Evolutionary conservation across 495 filamentous ascomycete species (phyloP).

Genomic region (Monascus purpureus): DNA sequence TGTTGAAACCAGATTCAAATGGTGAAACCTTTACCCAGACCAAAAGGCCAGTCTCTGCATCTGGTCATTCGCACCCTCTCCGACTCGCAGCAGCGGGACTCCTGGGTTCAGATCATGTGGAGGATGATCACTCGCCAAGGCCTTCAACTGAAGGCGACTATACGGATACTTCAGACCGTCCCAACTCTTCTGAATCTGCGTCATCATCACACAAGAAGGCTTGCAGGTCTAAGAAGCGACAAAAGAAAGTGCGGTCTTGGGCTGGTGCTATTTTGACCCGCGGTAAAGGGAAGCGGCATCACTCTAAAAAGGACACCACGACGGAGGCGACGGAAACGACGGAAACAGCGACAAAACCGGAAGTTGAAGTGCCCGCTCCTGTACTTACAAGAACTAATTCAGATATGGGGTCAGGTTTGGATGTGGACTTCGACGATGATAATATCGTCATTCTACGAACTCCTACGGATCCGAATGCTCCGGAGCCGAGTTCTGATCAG

Average conservation of each 20-base stretch:
- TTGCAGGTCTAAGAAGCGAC: slow-evolving; percentile 48
- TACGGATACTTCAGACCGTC: slow-evolving; percentile 14
- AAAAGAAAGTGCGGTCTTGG: slow-evolving; percentile 72
- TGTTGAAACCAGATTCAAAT: slow-evolving; percentile 14
- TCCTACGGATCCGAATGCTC: slow-evolving; percentile 22
- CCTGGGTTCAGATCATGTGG: too few species aligned
- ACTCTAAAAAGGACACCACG: slow-evolving; percentile 13
- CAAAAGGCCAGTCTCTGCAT: slow-evolving; percentile 24
- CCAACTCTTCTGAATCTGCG: slow-evolving; percentile 6
- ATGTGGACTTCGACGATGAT: slow-evolving; percentile 41
- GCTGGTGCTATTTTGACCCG: slow-evolving; percentile 58
- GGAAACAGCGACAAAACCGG: slow-evolving; percentile 20
- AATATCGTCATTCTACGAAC: slow-evolving; percentile 36
- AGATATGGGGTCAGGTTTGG: slow-evolving; percentile 25
- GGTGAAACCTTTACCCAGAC: slow-evolving; percentile 4
- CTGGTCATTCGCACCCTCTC: slow-evolving; percentile 19
- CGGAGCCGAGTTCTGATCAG: slow-evolving; percentile 11
- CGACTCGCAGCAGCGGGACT: too few species aligned
- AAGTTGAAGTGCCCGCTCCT: too few species aligned
- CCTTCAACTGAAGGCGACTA: slow-evolving; percentile 20
- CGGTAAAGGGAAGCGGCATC: slow-evolving; percentile 43
- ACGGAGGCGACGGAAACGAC: slow-evolving; percentile 1
- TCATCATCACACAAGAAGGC: slow-evolving; percentile 12
- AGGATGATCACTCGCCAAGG: slow-evolving; percentile 12
- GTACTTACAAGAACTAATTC: slow-evolving; percentile 29